Conservation (phyloP, 1,284 basidiomycete species). For the Prillingera fragicola region DNA sequence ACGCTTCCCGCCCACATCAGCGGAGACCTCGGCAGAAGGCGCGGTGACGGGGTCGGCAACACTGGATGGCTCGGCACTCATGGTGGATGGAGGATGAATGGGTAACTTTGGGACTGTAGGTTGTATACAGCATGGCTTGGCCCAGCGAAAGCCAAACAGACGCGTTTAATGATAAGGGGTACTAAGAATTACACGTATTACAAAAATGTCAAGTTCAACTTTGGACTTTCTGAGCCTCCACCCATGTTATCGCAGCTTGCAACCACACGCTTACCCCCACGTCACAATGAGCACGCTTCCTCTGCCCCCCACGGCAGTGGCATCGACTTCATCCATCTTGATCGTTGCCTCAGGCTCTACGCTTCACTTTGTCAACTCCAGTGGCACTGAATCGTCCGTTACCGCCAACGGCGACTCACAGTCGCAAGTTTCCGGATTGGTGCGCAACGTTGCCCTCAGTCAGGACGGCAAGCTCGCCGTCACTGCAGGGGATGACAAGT, state of each 20-base stretch:
- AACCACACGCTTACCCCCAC: neutral
- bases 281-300: conserved; percentile 5
- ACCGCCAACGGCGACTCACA: conserved; percentile 3
- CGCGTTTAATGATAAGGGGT: no score
- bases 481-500: conserved; percentile 72
- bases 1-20: conserved; percentile 26
- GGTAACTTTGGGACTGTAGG: no score
- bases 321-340: conserved; percentile 4
- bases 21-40: conserved; percentile 9
- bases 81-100: conserved; percentile 8
- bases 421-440: conserved; percentile 38
- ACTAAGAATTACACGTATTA: no score
- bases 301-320: conserved; percentile 14
- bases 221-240: no score
- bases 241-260: no score
- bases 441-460: conserved; percentile 60
- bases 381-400: no score
- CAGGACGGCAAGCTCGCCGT: conserved; percentile 54
- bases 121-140: no score
- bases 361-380: conserved; percentile 9
- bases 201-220: no score
- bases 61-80: conserved; percentile 15
- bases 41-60: conserved; percentile 5
- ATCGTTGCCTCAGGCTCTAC: conserved; percentile 12
- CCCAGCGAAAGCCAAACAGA: no score